These are phyloP conservation scores for Paraurostyla sp. DNA, from an alignment of 73 alveolate genomes.

Conservation along the genomic window DNA sequence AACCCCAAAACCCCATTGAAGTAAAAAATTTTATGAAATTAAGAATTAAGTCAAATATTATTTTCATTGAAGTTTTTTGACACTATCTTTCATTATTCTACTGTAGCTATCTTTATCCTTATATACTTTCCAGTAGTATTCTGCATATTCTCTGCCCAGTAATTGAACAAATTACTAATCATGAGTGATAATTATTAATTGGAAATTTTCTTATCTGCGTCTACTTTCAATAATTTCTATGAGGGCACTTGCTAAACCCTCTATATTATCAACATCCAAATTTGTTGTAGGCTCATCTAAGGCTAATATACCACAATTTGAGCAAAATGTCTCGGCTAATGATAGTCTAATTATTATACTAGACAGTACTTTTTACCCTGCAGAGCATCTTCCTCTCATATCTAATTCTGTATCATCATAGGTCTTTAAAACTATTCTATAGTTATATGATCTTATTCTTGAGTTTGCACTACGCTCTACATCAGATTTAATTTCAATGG, in stretches of 20 bases:
- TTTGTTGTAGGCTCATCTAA: slow-evolving; percentile 99
- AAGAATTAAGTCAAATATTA: too few relatives aligned
- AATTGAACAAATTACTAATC: slow-evolving; percentile 95
- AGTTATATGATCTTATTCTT: slow-evolving; percentile 87
- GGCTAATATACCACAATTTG: slow-evolving; percentile 97
- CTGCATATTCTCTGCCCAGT: slow-evolving; percentile 88
- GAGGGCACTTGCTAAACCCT: slow-evolving; percentile 97
- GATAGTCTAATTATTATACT: slow-evolving; percentile 98
- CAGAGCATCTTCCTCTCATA: slow-evolving; percentile 99
- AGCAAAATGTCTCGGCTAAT: slow-evolving; percentile 99
- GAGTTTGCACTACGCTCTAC: slow-evolving; percentile 86
- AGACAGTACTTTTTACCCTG: slow-evolving; percentile 99
- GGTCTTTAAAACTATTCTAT: slow-evolving; percentile 91
- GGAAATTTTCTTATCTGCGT: slow-evolving; percentile 91
- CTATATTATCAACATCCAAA: slow-evolving; percentile 96
- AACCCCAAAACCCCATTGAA: too few relatives aligned
- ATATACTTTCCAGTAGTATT: slow-evolving; percentile 81
- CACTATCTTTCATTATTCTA: slow-evolving; percentile 20
- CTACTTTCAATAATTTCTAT: slow-evolving; percentile 90
- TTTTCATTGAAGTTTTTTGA: slow-evolving; percentile 49
- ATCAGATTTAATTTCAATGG: slow-evolving; percentile 94
- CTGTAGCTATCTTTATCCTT: slow-evolving; percentile 85
- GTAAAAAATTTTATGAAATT: too few relatives aligned
- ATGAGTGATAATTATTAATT: slow-evolving; percentile 97
- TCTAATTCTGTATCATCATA: slow-evolving; percentile 89